phyloP scores from a whole-genome alignment of 345 rosid genomes.

The Barbarea vulgaris region DNA sequence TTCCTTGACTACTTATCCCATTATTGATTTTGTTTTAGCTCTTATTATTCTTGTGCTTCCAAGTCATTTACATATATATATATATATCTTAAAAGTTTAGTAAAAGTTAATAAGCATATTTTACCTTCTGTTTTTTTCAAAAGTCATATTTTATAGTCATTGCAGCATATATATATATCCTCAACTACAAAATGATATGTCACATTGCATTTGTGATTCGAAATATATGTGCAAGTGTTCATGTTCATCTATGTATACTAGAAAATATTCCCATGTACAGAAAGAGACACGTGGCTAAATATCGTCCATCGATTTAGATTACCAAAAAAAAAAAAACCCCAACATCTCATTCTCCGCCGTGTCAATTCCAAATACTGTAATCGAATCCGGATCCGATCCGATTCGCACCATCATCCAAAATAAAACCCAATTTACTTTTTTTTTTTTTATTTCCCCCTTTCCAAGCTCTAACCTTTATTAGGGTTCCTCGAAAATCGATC shows the following conservation, averaged over 20 bases:
- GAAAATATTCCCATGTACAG: not conserved
- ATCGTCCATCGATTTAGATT: not conserved
- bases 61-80: not conserved
- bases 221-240: not conserved
- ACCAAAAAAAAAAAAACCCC: not conserved
- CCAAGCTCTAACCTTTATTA: constrained; percentile 12
- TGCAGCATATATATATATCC: not conserved
- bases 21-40: not conserved
- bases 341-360: constrained; percentile 6
- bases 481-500: constrained; percentile 9
- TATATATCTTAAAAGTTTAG: not conserved
- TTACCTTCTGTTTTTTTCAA: not conserved
- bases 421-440: not conserved
- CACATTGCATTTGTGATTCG: not conserved
- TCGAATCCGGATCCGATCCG: constrained; percentile 21
- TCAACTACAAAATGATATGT: not conserved
- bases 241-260: not conserved
- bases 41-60: not conserved
- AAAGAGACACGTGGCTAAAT: not conserved
- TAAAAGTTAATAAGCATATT: not conserved
- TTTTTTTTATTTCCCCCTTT: no score
- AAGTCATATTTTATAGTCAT: not conserved
- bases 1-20: not conserved
- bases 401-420: not conserved
- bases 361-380: not conserved